phyloP scores from a whole-genome alignment of 345 rosid species.

The Iberis pinnata region DNA sequence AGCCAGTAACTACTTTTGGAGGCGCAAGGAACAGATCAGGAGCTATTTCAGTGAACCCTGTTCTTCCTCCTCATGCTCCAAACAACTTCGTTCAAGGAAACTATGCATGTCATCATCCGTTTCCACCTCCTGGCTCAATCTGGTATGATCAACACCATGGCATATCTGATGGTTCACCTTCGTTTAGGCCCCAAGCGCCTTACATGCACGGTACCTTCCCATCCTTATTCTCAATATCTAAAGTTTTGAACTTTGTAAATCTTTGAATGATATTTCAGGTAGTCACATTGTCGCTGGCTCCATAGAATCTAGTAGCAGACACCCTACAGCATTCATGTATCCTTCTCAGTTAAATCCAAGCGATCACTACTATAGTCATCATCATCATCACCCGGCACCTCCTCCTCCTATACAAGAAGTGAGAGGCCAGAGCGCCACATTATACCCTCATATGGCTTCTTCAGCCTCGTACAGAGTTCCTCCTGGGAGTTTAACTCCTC shows the following conservation, averaged over 20 bases:
- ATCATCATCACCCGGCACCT: slow-evolving; percentile 29
- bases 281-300: slow-evolving; percentile 43
- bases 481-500: slow-evolving; percentile 37
- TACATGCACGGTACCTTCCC: slow-evolving; percentile 54
- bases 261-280: slow-evolving; percentile 21
- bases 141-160: slow-evolving; percentile 33
- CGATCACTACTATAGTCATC: slow-evolving; percentile 39
- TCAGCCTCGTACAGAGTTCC: slow-evolving; percentile 27
- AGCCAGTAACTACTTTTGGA: slow-evolving; percentile 33
- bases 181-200: slow-evolving; percentile 62
- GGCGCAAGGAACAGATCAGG: slow-evolving; percentile 53
- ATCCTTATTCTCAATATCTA: neutral
- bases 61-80: slow-evolving; percentile 40
- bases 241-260: slow-evolving; percentile 3
- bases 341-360: slow-evolving; percentile 37
- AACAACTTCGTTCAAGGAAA: slow-evolving; percentile 51
- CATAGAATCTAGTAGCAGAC: slow-evolving; percentile 49
- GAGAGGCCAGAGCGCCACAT: slow-evolving; percentile 45
- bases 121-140: slow-evolving; percentile 42
- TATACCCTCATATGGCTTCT: slow-evolving; percentile 46
- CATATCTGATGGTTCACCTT: slow-evolving; percentile 44
- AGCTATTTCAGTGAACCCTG: slow-evolving; percentile 46
- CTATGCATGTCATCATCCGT: slow-evolving; percentile 47
- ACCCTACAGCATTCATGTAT: slow-evolving; percentile 37
- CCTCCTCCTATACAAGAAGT: slow-evolving; percentile 51